These are phyloP conservation scores for Thinopyrum elongatum DNA, from an alignment of 176 grass and related monocot species.

Conservation along the genomic window DNA sequence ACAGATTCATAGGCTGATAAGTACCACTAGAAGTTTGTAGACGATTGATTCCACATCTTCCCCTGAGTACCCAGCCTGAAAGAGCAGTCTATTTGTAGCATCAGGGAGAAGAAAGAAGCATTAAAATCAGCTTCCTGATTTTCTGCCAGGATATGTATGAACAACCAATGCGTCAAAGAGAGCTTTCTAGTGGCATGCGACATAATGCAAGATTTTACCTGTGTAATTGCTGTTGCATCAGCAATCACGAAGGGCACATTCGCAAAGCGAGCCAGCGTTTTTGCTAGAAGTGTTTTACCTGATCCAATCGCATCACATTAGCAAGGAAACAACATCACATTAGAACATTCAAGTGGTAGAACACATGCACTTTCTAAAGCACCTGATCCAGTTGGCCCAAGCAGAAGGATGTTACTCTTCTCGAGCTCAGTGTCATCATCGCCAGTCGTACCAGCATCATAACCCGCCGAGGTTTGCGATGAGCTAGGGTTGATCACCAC, in stretches of 20 bases:
- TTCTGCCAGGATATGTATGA: background rate
- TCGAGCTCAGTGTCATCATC: constrained; percentile 56
- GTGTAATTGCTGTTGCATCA: constrained; percentile 66
- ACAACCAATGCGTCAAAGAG: background rate
- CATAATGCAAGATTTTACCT: constrained; percentile 17
- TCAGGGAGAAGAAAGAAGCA: constrained; percentile 36
- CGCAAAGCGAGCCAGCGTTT: constrained; percentile 53
- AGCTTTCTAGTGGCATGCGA: background rate
- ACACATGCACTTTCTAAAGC: background rate
- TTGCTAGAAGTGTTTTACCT: constrained; percentile 65
- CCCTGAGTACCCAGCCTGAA: constrained; percentile 67
- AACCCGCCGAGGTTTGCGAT: background rate
- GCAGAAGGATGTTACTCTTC: constrained; percentile 67
- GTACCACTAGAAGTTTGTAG: constrained; percentile 59
- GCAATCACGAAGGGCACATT: constrained; percentile 67
- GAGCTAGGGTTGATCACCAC: constrained; percentile 7
- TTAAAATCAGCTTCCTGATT: background rate
- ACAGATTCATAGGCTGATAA: background rate
- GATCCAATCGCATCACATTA: background rate
- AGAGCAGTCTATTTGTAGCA: constrained; percentile 26
- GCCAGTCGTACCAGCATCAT: background rate
- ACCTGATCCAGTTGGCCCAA: constrained; percentile 69
- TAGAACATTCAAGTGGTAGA: background rate
- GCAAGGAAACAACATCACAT: background rate
- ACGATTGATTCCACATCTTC: constrained; percentile 66